phyloP scores from a whole-genome alignment of 768 basidiomycete genomes.

The Lanmaoa pseudosensibilis region DNA sequence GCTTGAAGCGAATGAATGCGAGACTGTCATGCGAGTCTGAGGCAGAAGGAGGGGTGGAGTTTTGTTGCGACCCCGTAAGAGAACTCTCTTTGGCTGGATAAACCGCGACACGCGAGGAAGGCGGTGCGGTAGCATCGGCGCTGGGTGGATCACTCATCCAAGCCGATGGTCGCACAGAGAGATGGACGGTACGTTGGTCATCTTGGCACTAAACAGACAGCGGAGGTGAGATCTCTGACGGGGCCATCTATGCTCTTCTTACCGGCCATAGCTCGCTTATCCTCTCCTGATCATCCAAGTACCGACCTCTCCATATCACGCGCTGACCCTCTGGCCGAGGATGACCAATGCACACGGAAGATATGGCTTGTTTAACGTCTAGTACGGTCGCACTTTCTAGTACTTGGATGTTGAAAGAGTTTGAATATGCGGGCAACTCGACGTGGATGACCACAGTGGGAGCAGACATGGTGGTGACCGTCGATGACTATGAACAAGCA shows the following conservation, averaged over 20 bases:
- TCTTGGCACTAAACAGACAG: conserved; percentile 43
- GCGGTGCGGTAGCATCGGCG: conserved; percentile 14
- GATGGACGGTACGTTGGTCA: conserved; percentile 64
- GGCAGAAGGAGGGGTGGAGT: neutral
- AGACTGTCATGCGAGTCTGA: conserved; percentile 5
- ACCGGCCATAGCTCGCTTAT: conserved; percentile 73
- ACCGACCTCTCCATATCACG: conserved; percentile 73
- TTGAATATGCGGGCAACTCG: conserved; percentile 74
- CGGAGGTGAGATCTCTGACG: conserved; percentile 6
- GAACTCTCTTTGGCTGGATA: neutral
- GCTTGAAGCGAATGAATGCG: conserved; percentile 25
- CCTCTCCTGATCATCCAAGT: conserved; percentile 62
- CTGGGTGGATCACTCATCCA: conserved; percentile 61
- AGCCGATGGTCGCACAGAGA: conserved; percentile 78
- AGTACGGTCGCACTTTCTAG: conserved; percentile 48
- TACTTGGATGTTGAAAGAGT: conserved; percentile 61
- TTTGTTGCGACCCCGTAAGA: neutral
- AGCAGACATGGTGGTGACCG: conserved; percentile 25
- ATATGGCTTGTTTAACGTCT: conserved; percentile 70
- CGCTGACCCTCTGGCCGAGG: conserved; percentile 72
- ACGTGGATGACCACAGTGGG: conserved; percentile 49
- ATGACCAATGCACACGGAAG: conserved; percentile 55
- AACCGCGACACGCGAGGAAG: neutral
- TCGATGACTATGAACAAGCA: neutral
- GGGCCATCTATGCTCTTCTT: conserved; percentile 14